These are phyloP conservation scores for Echria macrotheca DNA, from an alignment of 495 filamentous ascomycete genomes.

Conservation along the genomic window DNA sequence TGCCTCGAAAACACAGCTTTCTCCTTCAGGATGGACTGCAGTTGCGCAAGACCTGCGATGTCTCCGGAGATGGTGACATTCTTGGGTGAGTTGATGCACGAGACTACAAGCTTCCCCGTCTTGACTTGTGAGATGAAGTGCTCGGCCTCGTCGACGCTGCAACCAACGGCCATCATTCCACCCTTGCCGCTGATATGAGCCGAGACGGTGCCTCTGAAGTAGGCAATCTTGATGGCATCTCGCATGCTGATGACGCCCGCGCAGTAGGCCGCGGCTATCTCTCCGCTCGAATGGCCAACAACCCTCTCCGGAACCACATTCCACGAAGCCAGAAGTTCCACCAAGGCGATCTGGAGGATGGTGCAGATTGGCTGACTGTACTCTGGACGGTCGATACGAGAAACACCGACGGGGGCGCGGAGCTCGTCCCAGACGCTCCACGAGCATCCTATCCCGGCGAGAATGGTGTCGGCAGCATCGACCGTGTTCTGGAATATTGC, in stretches of 20 bases:
- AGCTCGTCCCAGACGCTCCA: conserved; percentile 25
- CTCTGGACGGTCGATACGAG: conserved; percentile 24
- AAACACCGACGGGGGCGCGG: not conserved
- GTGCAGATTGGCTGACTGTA: conserved; percentile 44
- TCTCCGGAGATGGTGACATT: conserved; percentile 44
- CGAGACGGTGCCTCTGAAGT: conserved; percentile 29
- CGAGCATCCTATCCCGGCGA: conserved; percentile 2
- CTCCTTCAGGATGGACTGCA: conserved; percentile 11
- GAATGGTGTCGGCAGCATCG: not conserved
- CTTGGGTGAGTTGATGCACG: conserved; percentile 39
- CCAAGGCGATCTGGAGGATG: conserved; percentile 41
- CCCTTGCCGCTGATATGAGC: conserved; percentile 22
- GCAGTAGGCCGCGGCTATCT: conserved; percentile 48
- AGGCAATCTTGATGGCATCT: conserved; percentile 45
- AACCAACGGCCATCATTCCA: conserved; percentile 50
- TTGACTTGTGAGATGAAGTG: conserved; percentile 18
- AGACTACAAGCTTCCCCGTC: not conserved
- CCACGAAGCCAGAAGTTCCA: conserved; percentile 33
- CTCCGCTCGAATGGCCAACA: conserved; percentile 55
- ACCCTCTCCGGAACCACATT: conserved; percentile 22
- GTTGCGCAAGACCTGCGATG: conserved; percentile 21
- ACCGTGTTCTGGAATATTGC: not conserved
- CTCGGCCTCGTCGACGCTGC: conserved; percentile 31
- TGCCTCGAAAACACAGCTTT: conserved; percentile 17
- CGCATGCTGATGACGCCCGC: conserved; percentile 36